phyloP scores from a whole-genome alignment of 1,284 basidiomycete species.

The Irpex rosettiformis region DNA sequence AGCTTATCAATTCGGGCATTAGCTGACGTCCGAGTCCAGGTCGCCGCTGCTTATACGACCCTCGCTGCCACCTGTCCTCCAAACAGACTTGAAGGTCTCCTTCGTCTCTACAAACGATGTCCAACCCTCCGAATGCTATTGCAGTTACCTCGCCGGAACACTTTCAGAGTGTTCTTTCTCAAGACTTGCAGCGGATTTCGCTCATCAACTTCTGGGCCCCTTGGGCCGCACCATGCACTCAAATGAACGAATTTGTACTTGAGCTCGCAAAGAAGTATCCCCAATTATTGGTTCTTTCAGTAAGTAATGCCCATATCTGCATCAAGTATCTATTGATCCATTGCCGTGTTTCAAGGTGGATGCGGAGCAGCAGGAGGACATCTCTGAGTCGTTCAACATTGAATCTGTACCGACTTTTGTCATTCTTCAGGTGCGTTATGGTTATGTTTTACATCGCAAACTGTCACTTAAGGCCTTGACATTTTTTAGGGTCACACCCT shows the following conservation, averaged over 20 bases:
- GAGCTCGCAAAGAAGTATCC: conserved; percentile 75
- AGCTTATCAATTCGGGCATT: conserved; percentile 4
- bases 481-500: conserved; percentile 81
- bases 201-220: conserved; percentile 91
- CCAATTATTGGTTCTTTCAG: conserved; percentile 71
- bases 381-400: conserved; percentile 92
- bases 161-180: conserved; percentile 72
- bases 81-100: too few species aligned
- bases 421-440: conserved; percentile 62
- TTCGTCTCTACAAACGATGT: too few species aligned
- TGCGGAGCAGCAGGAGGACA: conserved; percentile 85
- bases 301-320: conserved; percentile 30
- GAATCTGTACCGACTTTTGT: conserved; percentile 89
- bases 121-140: conserved; percentile 41
- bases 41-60: too few species aligned
- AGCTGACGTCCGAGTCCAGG: too few species aligned
- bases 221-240: conserved; percentile 87
- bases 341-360: conserved; percentile 60
- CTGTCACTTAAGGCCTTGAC: conserved; percentile 5
- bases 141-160: conserved; percentile 62
- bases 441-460: conserved; percentile 20
- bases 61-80: too few species aligned
- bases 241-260: conserved; percentile 77
- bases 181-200: conserved; percentile 76
- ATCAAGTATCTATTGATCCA: not conserved